Percentiles rank a stretch among this genome's conserved stretches.
These are phyloP conservation scores for Eruca vesicaria DNA, from an alignment of 441 rosid genomes.

Conservation along the genomic window DNA sequence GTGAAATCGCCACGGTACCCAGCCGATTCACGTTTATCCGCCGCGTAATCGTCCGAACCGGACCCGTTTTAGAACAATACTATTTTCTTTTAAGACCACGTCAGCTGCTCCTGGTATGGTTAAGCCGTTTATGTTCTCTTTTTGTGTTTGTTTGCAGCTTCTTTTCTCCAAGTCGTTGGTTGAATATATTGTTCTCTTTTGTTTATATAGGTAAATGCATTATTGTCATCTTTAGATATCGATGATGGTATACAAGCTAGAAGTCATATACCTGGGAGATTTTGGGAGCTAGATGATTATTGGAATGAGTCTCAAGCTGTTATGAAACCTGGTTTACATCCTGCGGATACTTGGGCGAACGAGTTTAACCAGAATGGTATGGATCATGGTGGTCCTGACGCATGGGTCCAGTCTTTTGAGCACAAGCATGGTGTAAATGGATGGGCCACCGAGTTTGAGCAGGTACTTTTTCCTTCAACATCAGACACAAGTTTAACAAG, in stretches of 20 bases:
- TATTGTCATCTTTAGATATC: conserved; percentile 86
- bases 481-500: neutral
- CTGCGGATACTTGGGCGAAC: conserved; percentile 71
- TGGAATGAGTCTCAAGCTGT: conserved; percentile 98
- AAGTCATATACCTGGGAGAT: conserved; percentile 78
- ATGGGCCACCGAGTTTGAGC: conserved; percentile 96
- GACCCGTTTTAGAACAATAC: no score
- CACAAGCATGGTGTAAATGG: conserved; percentile 85
- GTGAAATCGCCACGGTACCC: no score
- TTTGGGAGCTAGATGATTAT: conserved; percentile 77
- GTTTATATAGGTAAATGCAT: conserved; percentile 74
- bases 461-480: conserved; percentile 42
- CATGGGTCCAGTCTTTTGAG: conserved; percentile 90
- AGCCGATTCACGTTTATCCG: no score
- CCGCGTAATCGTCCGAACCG: no score
- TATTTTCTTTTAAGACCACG: no score
- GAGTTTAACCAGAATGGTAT: conserved; percentile 69
- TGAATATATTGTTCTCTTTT: conserved; percentile 6
- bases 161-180: neutral
- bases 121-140: no score
- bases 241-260: conserved; percentile 66
- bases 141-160: neutral
- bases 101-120: no score
- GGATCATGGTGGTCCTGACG: conserved; percentile 57
- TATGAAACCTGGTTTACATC: conserved; percentile 55